Conservation (phyloP, 305 asterid species). For the Lippia alba region DNA sequence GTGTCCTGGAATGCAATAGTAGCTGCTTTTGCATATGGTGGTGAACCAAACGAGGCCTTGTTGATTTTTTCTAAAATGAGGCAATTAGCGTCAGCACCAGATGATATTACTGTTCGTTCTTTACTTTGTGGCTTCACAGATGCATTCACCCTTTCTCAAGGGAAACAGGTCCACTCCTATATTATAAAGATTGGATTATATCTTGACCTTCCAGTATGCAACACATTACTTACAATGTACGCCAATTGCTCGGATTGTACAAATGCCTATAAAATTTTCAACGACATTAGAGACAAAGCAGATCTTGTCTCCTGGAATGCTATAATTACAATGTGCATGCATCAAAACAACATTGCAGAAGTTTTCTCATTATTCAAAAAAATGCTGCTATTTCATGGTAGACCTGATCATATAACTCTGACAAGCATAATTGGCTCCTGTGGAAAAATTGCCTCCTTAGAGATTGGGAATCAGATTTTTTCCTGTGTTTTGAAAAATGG, state of each 20-base stretch:
- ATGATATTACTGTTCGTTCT: slow-evolving; percentile 67
- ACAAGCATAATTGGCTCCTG: slow-evolving; percentile 58
- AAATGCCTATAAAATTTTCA: slow-evolving; percentile 56
- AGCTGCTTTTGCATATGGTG: slow-evolving; percentile 62
- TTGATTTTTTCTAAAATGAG: slow-evolving; percentile 64
- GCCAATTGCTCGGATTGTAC: slow-evolving; percentile 57
- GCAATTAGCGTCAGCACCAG: slow-evolving; percentile 49
- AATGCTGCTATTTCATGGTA: slow-evolving; percentile 50
- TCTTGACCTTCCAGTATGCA: slow-evolving; percentile 59
- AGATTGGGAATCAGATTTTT: slow-evolving; percentile 57
- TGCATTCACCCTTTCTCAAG: slow-evolving; percentile 49
- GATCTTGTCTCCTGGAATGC: slow-evolving; percentile 84
- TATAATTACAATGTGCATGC: slow-evolving; percentile 59
- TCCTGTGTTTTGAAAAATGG: slow-evolving; percentile 53
- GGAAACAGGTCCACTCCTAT: slow-evolving; percentile 69
- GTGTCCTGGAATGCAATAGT: slow-evolving; percentile 78
- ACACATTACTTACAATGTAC: slow-evolving; percentile 70
- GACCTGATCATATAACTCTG: slow-evolving; percentile 63
- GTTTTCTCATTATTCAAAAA: slow-evolving; percentile 58
- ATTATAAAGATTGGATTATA: slow-evolving; percentile 54
- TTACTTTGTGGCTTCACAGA: slow-evolving; percentile 64
- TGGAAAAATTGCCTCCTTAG: slow-evolving; percentile 61
- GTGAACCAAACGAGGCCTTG: slow-evolving; percentile 60
- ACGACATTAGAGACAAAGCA: slow-evolving; percentile 46
- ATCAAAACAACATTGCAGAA: slow-evolving; percentile 47